Evolutionary conservation across 2,329 filamentous ascomycete species (phyloP), one percentile per base, ranked within the genome.

Genomic region (Monilinia aucupariae): DNA sequence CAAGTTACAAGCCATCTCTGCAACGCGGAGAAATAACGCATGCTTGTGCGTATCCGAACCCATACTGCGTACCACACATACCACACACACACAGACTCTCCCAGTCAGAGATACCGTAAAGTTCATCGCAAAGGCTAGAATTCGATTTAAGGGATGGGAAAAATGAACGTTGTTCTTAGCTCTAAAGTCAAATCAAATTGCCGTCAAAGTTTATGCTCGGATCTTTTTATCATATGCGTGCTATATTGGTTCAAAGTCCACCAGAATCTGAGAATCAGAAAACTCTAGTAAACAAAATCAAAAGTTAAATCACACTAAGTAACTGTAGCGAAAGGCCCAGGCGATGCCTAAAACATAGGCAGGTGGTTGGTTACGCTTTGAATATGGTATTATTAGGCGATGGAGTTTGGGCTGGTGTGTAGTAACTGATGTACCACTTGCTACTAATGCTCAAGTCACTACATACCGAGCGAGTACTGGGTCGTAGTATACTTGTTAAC

Each of bases 101-200:
- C 39, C 32, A 30, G 13, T 10, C 20, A 45, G 27, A 30, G 27
- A 30, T 17, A 56, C 27, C 41, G 39, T 47, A 27, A 47, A 34
- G 53, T 34, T 56, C 41, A 47, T 56, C 34, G 27, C 25, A 56
- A 56, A 47, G 20, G 27, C 27, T 43, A 47, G 53, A 56, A 22
- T 20, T 56, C 53, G 27, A 45, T 56, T 32, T 34, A 17, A 17
- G 17, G 20, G 41, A 45, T 45, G 39, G 41, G 43, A 20, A 56
- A 47, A n/a, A 32, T 58, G 41, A 12, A 22, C 30, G 32, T 25
- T 4, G n/a, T 25, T 47, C 8, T 34, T 58, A 47, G 54, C 41
- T 55, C 53, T 32, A 55, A 58, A 34, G 41, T 58, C 41, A 34
- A 56, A 58, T 47, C 20, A 47, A 45, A 58, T 37, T 43, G 43